Evolutionary conservation across 345 rosid genomes (phyloP), one percentile per base, ranked within the genome.

Genomic region (Eucalyptus leucophloia): DNA sequence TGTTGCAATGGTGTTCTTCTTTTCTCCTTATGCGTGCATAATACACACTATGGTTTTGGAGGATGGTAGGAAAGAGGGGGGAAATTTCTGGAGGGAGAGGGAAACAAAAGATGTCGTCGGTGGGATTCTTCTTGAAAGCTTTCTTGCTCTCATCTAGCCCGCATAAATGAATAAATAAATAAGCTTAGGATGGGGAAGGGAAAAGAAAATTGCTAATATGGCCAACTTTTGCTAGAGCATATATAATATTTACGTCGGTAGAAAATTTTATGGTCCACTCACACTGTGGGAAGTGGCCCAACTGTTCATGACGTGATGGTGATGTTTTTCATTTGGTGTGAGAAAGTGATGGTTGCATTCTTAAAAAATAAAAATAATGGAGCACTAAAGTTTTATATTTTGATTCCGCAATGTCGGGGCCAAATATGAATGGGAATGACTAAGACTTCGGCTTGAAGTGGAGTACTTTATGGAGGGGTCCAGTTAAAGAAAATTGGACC

Each of bases 61-160:
- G n/a, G 88, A 28, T 18, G 51, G 12, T 9, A 67, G 28, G 50
- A 4, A 49, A 49, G 69, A 6, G 16, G 12, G 88, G 53, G 30
- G 2, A 7, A 24, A 86, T 86, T 18, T 21, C 86, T 56, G 90
- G 90, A 81, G 88, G 90, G 60, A 51, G 89, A 54, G 60, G 67
- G 58, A 56, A 30, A n/a, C 7, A 49, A 30, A 44, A 32, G 14
- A 81, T 53, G 49, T 89, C 91, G 94, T 92, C 92, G 95, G 93
- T 92, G 95, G 94, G 94, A 89, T 91, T 91, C 89, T 91, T 92
- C 91, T 88, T 86, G 62, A 15, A 83, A 51, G 90, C 86, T 89
- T 88, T 87, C 65, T 49, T 14, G 7, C 49, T 89, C 89, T 87
- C 77, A 28, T 44, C 44, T 37, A 11, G 83, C 83, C 47, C 83